Percentiles rank a stretch among this genome's conserved stretches.
These are phyloP conservation scores for Trichoderma cornu-damae DNA, from an alignment of 2,329 filamentous ascomycete species.

Conservation along the genomic window DNA sequence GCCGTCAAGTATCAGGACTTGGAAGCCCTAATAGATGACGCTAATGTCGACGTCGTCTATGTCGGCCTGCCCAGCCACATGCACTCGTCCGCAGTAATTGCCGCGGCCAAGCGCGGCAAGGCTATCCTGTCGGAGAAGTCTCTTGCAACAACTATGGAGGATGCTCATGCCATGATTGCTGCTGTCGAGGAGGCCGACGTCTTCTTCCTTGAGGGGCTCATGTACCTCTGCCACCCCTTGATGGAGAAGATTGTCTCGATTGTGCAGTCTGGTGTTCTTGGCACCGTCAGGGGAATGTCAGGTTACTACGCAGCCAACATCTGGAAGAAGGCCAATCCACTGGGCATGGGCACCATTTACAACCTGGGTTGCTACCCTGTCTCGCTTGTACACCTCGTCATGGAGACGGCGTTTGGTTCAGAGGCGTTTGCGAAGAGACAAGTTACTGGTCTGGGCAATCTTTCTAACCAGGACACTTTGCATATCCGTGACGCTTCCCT, in stretches of 20 bases:
- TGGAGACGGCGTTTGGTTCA: constrained; percentile 24
- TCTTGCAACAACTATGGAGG: constrained; percentile 26
- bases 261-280: constrained; percentile 23
- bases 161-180: constrained; percentile 24
- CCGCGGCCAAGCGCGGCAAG: constrained; percentile 24
- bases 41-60: constrained; percentile 27
- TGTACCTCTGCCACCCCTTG: constrained; percentile 28
- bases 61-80: constrained; percentile 28
- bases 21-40: constrained; percentile 24
- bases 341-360: constrained; percentile 29
- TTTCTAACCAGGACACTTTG: constrained; percentile 22
- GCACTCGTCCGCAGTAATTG: constrained; percentile 26
- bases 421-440: constrained; percentile 22
- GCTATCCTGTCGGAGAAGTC: constrained; percentile 29
- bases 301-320: constrained; percentile 29
- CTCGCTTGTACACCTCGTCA: constrained; percentile 26
- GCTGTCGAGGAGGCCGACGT: constrained; percentile 23
- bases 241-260: constrained; percentile 25
- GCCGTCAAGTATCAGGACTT: constrained; percentile 22
- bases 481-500: constrained; percentile 26
- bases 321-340: constrained; percentile 27
- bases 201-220: constrained; percentile 29
- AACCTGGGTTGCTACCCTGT: constrained; percentile 29
- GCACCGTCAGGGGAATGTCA: constrained; percentile 23
- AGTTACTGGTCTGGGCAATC: constrained; percentile 24